Evolutionary conservation across 192 early-diverging fungal genomes (phyloP).

Genomic region (Coemansia sp.): DNA sequence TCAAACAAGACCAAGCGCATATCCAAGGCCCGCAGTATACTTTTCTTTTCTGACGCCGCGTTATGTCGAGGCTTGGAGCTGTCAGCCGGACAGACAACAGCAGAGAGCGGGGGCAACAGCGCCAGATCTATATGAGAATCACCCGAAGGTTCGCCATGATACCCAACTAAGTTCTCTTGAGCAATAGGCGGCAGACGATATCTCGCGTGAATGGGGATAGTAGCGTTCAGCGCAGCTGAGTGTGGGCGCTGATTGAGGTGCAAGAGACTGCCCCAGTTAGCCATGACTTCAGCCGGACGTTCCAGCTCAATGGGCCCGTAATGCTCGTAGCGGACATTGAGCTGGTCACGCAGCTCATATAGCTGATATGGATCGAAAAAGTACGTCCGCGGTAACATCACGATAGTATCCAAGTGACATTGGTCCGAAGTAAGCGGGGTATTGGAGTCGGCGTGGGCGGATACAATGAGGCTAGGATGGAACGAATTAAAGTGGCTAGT

Average conservation of each 20-base stretch:
- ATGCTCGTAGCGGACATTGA: conserved; percentile 14
- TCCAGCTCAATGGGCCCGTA: conserved; percentile 44
- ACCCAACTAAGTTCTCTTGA: conserved; percentile 24
- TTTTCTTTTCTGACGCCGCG: neutral
- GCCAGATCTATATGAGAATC: conserved; percentile 32
- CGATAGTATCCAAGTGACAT: conserved; percentile 23
- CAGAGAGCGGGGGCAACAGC: conserved; percentile 33
- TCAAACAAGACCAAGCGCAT: conserved; percentile 35
- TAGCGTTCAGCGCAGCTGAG: neutral
- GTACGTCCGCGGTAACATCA: conserved; percentile 35
- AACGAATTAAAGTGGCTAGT: conserved; percentile 36
- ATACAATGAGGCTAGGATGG: conserved; percentile 29
- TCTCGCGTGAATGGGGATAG: conserved; percentile 44
- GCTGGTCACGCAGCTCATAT: conserved; percentile 9
- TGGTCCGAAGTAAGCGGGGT: neutral
- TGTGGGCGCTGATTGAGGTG: conserved; percentile 22
- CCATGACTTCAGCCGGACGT: conserved; percentile 36
- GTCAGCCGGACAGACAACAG: conserved; percentile 23
- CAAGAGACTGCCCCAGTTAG: conserved; percentile 45
- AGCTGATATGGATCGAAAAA: conserved; percentile 53
- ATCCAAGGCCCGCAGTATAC: conserved; percentile 15
- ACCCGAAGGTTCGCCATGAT: conserved; percentile 33
- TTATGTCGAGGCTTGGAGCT: neutral
- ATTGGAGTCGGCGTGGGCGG: conserved; percentile 5
- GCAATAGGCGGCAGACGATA: conserved; percentile 36